phyloP scores from a whole-genome alignment of 768 basidiomycete genomes.

The Gloeostereum incarnatum region DNA sequence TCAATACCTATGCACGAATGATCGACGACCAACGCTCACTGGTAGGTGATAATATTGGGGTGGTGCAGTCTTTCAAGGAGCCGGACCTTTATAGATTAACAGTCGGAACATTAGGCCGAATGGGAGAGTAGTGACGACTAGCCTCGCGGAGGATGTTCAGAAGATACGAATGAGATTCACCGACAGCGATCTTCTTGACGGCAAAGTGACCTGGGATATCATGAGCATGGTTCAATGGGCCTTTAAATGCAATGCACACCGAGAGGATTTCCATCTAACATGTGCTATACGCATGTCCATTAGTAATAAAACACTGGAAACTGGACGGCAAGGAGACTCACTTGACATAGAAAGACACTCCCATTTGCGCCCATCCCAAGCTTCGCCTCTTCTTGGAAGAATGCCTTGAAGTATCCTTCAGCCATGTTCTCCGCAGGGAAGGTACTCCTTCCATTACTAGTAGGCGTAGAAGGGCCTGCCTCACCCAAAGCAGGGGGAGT shows the following conservation, averaged over 20 bases:
- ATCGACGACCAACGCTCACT: slow-evolving; percentile 27
- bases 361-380: slow-evolving; percentile 96
- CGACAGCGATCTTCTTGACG: slow-evolving; percentile 95
- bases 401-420: slow-evolving; percentile 87
- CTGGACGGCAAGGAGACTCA: slow-evolving; percentile 18
- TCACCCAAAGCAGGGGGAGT: slow-evolving; percentile 28
- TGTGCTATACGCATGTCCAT: not conserved
- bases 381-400: slow-evolving; percentile 84
- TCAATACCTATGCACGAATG: not conserved
- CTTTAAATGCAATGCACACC: slow-evolving; percentile 30
- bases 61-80: slow-evolving; percentile 82
- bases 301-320: not conserved
- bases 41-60: slow-evolving; percentile 91
- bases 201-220: slow-evolving; percentile 64
- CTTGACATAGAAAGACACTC: slow-evolving; percentile 82
- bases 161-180: slow-evolving; percentile 81
- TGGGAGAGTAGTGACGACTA: slow-evolving; percentile 7
- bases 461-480: slow-evolving; percentile 2
- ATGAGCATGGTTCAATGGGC: slow-evolving; percentile 2
- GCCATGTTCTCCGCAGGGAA: slow-evolving; percentile 75
- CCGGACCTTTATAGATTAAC: slow-evolving; percentile 43
- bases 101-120: not conserved
- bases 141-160: slow-evolving; percentile 76
- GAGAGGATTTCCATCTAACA: slow-evolving; percentile 65
- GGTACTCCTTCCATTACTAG: slow-evolving; percentile 17